phyloP scores from a whole-genome alignment of 768 basidiomycete species.

The Cytidiella melzeri region DNA sequence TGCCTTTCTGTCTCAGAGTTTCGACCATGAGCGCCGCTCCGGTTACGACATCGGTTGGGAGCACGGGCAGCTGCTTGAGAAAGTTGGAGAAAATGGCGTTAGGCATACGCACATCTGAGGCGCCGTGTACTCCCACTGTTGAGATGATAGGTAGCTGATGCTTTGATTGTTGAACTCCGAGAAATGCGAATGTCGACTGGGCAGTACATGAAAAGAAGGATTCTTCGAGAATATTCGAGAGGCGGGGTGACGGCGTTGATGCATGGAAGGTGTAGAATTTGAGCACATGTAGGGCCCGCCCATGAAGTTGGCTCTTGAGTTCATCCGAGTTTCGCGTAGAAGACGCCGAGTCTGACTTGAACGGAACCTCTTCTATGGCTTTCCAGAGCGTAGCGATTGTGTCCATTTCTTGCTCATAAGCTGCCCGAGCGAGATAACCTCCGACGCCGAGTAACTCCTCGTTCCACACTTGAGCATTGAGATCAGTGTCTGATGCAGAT shows the following conservation, averaged over 20 bases:
- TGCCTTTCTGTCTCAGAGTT: slow-evolving; percentile 49
- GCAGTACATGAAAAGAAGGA: slow-evolving; percentile 70
- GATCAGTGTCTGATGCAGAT: background rate
- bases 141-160: slow-evolving; percentile 67
- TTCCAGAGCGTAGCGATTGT: slow-evolving; percentile 56
- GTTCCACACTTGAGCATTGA: slow-evolving; percentile 67
- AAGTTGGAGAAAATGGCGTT: slow-evolving; percentile 68
- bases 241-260: slow-evolving; percentile 82
- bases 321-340: background rate
- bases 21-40: slow-evolving; percentile 57
- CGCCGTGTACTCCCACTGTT: slow-evolving; percentile 61
- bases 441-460: slow-evolving; percentile 81
- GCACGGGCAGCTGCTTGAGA: slow-evolving; percentile 67
- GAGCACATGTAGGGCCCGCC: slow-evolving; percentile 69
- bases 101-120: slow-evolving; percentile 65
- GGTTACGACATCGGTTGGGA: slow-evolving; percentile 55
- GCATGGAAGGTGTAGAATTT: slow-evolving; percentile 86
- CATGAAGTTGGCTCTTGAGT: slow-evolving; percentile 37
- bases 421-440: slow-evolving; percentile 73
- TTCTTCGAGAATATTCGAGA: slow-evolving; percentile 62
- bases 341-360: background rate
- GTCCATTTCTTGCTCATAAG: slow-evolving; percentile 79
- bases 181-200: slow-evolving; percentile 10
- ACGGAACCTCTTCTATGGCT: slow-evolving; percentile 31
- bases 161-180: background rate